Base-by-base conservation (phyloP, 2,329 filamentous ascomycete genomes). In the Xylaria sp. region DNA sequence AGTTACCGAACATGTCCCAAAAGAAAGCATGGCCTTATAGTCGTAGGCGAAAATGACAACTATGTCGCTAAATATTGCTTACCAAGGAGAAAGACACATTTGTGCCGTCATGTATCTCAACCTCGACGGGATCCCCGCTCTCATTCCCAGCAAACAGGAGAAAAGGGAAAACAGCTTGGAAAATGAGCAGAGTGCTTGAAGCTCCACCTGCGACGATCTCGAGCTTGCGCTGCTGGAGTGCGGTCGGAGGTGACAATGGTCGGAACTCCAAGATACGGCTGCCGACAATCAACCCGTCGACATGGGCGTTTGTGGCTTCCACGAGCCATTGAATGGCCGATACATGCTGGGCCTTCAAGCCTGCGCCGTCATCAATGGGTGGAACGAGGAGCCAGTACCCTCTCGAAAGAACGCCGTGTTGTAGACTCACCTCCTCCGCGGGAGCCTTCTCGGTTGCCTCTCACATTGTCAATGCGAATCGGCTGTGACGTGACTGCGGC, bases 311-410 rank as follows among this genome's bases (percentile, higher is more conserved):
- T 1, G 81, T 85, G 2, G 74, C 77, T 5, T 76, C 68, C 4
- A 80, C 80, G 0, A 87, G 76, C 69, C 75, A 84, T 54, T 75
- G 67, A 7, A 87, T 78, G 1, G 81, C 75, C 0, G 83, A 73
- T 22, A 85, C 78, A 59, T 87, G 85, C 61, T 88, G 84, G 1
- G 76, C 76, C 63, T 85, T 86, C 26, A 87, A 74, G 21, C 84
- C 84, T 83, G 55, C 18, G 37, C 17, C 38, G 8, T n/a, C 16
- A 16, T 39, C 39, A 16, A 46, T 56, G 50, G 56, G 17, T 56
- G 50, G 56, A 24, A 21, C 39, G 52, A 54, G 39, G 39, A 56
- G n/a, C n/a, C n/a, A 45, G 21, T 21, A 7, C 39, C 47, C n/a
- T 21, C 18, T 39, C 7, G 48, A 52, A 39, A 22, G 24, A 7